Evolutionary conservation across 2,329 filamentous ascomycete genomes (phyloP), one percentile per base, ranked within the genome.

Genomic region (Paramyrothecium roridum): DNA sequence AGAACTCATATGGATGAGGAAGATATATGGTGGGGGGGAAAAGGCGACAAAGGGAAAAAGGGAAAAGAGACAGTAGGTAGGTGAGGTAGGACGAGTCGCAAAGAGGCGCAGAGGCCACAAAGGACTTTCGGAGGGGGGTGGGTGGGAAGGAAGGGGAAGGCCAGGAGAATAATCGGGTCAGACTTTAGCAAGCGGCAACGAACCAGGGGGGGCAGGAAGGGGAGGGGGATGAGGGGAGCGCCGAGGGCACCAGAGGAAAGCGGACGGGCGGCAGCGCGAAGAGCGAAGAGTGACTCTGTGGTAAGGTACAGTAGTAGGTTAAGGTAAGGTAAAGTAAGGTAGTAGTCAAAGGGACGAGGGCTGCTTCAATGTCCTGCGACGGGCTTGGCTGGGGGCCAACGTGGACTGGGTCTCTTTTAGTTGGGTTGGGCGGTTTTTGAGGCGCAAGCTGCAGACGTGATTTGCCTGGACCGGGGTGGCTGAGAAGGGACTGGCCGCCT

Each of bases 1-100:
- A 81, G 86, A 90, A 82, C 84, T 89, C 87, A 90, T 89, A 72
- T 70, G 70, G 73, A 70, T 71, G 64, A 61, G 61, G 61, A 61
- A 60, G 62, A 62, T 59, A 54, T 58, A 59, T 62, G 61, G 63
- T 58, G 62, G 63, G 66, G 62, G 57, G 52, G 19, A 50, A 52
- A 55, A 54, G 50, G 57, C 52, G 56, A 55, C 53, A 48, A 60
- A 57, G 50, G 52, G 55, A 65, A 59, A 48, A 45, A 52, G 50
- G 54, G 51, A 55, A 26, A 53, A 52, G 56, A 57, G 56, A 59
- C 60, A 57, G 58, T 59, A 62, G 61, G 60, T 59, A 62, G 61
- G 37, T 43, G 16, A 33, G 48, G 48, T 30, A 50, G 48, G 23
- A 50, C 48, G 46, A 48, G 46, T 43, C 37, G 13, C 13, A 16